Conservation (phyloP, 129 eudicot genomes). For the Helianthus annuus region DNA sequence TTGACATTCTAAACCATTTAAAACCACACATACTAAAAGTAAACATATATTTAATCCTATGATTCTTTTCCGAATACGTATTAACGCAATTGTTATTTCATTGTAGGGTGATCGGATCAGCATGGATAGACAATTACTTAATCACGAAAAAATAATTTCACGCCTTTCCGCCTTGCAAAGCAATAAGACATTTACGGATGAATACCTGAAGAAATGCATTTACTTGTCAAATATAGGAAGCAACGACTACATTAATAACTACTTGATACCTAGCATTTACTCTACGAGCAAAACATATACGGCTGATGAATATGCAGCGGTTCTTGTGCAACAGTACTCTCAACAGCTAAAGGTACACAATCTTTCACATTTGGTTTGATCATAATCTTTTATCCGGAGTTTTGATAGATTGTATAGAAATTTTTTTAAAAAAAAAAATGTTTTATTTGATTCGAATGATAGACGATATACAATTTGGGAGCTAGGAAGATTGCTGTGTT, state of each 20-base stretch:
- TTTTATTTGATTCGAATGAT: not conserved
- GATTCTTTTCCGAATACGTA: not conserved
- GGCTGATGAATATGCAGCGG: constrained; percentile 31
- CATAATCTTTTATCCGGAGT: not conserved
- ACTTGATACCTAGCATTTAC: constrained; percentile 31
- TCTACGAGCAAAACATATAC: constrained; percentile 19
- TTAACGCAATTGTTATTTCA: not conserved
- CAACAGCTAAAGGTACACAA: constrained; percentile 37
- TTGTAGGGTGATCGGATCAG: constrained; percentile 40
- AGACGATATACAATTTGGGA: constrained; percentile 46
- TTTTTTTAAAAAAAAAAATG: not conserved
- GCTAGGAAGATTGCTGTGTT: constrained; percentile 53
- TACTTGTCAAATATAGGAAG: constrained; percentile 45
- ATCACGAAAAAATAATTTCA: constrained; percentile 29
- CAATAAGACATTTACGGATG: constrained; percentile 20
- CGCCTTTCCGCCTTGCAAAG: constrained; percentile 14
- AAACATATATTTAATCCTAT: not conserved
- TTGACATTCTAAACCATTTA: too few species aligned
- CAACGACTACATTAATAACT: constrained; percentile 54
- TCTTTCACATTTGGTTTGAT: not conserved
- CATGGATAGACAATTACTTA: constrained; percentile 30
- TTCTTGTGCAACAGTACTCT: constrained; percentile 29
- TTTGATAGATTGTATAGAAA: not conserved
- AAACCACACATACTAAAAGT: too few species aligned
- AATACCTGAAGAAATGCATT: constrained; percentile 38